phyloP scores from a whole-genome alignment of 1,139 yeast species.

The Blastobotrys elegans region DNA sequence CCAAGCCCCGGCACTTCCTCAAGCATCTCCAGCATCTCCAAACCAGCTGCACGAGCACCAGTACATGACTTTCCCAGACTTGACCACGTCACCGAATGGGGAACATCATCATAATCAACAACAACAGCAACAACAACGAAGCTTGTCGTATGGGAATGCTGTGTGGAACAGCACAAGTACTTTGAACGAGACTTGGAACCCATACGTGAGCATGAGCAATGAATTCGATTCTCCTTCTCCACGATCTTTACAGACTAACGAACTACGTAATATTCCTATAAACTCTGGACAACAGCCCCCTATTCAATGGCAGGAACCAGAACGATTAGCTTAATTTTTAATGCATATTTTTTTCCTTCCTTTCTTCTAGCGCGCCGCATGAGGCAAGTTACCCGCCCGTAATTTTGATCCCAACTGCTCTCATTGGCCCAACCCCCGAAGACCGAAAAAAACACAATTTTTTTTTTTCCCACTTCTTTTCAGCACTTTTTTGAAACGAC shows the following conservation, averaged over 20 bases:
- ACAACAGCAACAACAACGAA: neutral
- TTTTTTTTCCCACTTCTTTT: neutral
- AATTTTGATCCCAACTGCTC: too few relatives aligned
- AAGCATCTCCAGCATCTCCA: conserved; percentile 1
- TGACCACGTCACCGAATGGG: neutral
- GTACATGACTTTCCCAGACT: conserved; percentile 1
- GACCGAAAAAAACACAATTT: neutral
- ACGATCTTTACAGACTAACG: conserved; percentile 1
- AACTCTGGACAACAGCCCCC: neutral
- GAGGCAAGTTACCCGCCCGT: too few relatives aligned
- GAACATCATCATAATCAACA: neutral
- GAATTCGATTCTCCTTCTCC: conserved; percentile 5
- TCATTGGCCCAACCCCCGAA: conserved; percentile 1
- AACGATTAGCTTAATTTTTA: conserved; percentile 1
- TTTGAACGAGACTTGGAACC: neutral
- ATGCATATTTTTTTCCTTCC: too few relatives aligned
- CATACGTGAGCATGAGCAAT: neutral
- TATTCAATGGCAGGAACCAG: conserved; percentile 9
- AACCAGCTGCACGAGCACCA: neutral
- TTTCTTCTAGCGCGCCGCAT: too few relatives aligned
- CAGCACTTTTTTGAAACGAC: neutral
- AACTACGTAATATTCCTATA: neutral
- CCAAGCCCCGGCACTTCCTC: neutral
- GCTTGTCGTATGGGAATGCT: neutral
- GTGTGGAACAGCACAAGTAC: neutral